These are phyloP conservation scores for Rhizophagus sp. DNA, from an alignment of 192 early-diverging fungal species.

Conservation along the genomic window DNA sequence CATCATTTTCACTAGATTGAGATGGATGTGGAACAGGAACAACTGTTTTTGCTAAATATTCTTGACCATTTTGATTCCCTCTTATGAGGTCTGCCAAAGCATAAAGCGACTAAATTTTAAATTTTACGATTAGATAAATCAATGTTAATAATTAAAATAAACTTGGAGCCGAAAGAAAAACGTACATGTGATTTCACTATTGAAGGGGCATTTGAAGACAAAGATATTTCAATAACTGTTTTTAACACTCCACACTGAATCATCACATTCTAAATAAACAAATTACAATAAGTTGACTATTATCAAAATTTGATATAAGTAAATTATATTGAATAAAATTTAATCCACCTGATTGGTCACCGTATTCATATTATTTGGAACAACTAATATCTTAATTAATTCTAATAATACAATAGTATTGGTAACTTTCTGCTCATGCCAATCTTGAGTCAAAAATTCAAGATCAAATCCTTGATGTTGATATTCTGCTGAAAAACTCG, in stretches of 20 bases:
- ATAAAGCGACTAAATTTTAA: conserved; percentile 61
- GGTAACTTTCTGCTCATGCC: conserved; percentile 81
- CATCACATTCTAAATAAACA: conserved; percentile 68
- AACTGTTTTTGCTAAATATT: conserved; percentile 69
- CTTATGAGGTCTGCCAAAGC: conserved; percentile 85
- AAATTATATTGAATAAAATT: conserved; percentile 2
- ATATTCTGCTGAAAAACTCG: conserved; percentile 52
- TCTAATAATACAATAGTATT: conserved; percentile 90
- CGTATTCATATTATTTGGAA: conserved; percentile 86
- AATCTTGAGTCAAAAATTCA: conserved; percentile 52
- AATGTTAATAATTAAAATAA: neutral
- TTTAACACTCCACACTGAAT: conserved; percentile 77
- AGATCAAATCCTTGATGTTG: conserved; percentile 46
- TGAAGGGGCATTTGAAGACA: conserved; percentile 76
- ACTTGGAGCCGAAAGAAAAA: neutral
- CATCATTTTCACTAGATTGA: conserved; percentile 19
- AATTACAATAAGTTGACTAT: neutral
- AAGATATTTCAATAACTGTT: conserved; percentile 75
- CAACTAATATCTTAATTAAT: conserved; percentile 86
- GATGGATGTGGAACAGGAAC: conserved; percentile 57
- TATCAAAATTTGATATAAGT: neutral
- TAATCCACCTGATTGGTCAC: conserved; percentile 73
- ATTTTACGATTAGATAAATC: neutral
- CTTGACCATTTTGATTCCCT: conserved; percentile 75
- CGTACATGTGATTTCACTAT: conserved; percentile 67